phyloP scores from a whole-genome alignment of 371 early-diverging fungal species.

The Agmasoma carcini region DNA sequence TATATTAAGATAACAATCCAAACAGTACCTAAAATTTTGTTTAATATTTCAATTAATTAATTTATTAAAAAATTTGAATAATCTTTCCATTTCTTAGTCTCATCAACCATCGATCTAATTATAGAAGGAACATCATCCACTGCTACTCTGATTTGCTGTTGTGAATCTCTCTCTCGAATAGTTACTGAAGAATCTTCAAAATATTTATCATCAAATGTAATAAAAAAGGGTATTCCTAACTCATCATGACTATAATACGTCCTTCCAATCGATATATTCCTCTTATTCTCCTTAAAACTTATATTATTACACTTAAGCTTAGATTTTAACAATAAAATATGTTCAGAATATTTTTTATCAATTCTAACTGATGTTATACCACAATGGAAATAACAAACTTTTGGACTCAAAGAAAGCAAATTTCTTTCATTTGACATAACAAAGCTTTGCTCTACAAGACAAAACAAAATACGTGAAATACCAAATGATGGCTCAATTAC shows the following conservation, averaged over 20 bases:
- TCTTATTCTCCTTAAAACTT: constrained; percentile 35
- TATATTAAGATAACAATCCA: no score
- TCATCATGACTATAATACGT: constrained; percentile 95
- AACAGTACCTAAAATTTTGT: no score
- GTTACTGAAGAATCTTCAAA: constrained; percentile 77
- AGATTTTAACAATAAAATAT: constrained; percentile 57
- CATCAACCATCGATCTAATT: background rate
- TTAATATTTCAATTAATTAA: no score
- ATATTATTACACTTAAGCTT: constrained; percentile 23
- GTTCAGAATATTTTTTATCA: constrained; percentile 61
- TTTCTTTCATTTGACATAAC: constrained; percentile 67
- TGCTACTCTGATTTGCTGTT: constrained; percentile 70
- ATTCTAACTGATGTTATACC: constrained; percentile 72
- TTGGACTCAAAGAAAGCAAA: constrained; percentile 55
- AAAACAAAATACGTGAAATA: constrained; percentile 91
- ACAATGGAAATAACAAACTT: constrained; percentile 79
- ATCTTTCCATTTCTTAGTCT: background rate
- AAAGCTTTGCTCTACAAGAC: constrained; percentile 84
- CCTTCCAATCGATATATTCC: constrained; percentile 69
- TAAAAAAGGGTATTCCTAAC: constrained; percentile 87
- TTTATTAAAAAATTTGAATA: no score
- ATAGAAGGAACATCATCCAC: background rate
- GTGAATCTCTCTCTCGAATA: constrained; percentile 85
- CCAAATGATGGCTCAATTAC: constrained; percentile 99
- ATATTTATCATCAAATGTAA: constrained; percentile 95